Conservation (phyloP, 352 stramenopile species). For the Globisporangium uncinulatum region DNA sequence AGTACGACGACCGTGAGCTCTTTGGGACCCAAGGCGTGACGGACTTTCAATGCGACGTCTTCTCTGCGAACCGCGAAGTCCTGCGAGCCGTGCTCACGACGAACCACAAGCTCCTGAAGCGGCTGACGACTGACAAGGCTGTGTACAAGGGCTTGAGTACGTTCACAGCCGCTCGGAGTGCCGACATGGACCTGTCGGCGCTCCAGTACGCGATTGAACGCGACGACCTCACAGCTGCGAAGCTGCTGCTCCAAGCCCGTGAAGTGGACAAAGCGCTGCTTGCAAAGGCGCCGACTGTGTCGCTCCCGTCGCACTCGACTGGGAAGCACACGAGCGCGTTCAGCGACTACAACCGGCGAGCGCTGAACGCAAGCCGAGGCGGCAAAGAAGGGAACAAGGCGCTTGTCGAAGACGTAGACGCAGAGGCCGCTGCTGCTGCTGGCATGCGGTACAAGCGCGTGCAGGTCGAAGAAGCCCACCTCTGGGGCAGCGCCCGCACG, state of each 20-base stretch:
- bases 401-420: slow-evolving; percentile 26
- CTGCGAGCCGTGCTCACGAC: slow-evolving; percentile 63
- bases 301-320: slow-evolving; percentile 65
- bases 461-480: slow-evolving; percentile 16
- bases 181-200: slow-evolving; percentile 35
- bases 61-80: slow-evolving; percentile 54
- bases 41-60: slow-evolving; percentile 37
- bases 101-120: slow-evolving; percentile 68
- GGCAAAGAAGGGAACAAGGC: slow-evolving; percentile 79
- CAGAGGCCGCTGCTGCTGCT: too few relatives aligned
- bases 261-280: slow-evolving; percentile 37
- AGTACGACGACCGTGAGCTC: slow-evolving; percentile 61
- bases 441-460: too few relatives aligned
- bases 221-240: slow-evolving; percentile 42
- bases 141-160: slow-evolving; percentile 44
- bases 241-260: slow-evolving; percentile 38
- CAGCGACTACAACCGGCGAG: slow-evolving; percentile 78
- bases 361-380: slow-evolving; percentile 76
- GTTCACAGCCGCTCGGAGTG: slow-evolving; percentile 38
- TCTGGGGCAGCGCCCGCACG: slow-evolving; percentile 37
- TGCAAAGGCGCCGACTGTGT: slow-evolving; percentile 39
- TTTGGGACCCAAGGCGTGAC: slow-evolving; percentile 35
- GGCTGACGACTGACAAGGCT: slow-evolving; percentile 41
- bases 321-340: slow-evolving; percentile 70
- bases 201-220: slow-evolving; percentile 62